These are phyloP conservation scores for Podaxis mareebaensis DNA, from an alignment of 768 basidiomycete genomes.

Conservation along the genomic window DNA sequence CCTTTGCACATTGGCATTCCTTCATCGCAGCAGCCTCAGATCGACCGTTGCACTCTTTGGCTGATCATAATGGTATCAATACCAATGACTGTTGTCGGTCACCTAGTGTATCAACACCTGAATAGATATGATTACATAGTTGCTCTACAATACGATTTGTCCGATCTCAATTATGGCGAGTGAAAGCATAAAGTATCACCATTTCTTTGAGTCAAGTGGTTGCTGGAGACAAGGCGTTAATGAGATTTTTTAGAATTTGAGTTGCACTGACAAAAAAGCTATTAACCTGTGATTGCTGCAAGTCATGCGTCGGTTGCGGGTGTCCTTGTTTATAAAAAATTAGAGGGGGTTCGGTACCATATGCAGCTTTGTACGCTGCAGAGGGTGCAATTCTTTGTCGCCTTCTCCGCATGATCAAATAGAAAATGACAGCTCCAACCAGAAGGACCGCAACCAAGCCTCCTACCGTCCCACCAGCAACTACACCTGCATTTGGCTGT, in stretches of 20 bases:
- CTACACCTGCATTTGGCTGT: slow-evolving; percentile 35
- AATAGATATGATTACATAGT: slow-evolving; percentile 1
- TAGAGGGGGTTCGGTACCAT: slow-evolving; percentile 13
- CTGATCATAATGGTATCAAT: slow-evolving; percentile 44
- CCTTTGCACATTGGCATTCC: slow-evolving; percentile 37
- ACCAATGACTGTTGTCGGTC: slow-evolving; percentile 53
- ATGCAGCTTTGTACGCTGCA: slow-evolving; percentile 24
- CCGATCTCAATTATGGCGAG: background rate
- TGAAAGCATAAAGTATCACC: background rate
- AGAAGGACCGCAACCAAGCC: slow-evolving; percentile 36
- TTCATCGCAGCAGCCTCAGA: slow-evolving; percentile 64
- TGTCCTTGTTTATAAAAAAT: background rate
- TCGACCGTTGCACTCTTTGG: slow-evolving; percentile 60
- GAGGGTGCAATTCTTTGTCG: slow-evolving; percentile 25
- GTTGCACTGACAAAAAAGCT: slow-evolving; percentile 6
- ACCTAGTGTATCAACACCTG: slow-evolving; percentile 58
- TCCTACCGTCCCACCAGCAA: slow-evolving; percentile 50
- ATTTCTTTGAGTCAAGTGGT: background rate
- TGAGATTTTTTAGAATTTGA: background rate
- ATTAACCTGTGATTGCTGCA: background rate
- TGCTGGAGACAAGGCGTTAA: background rate
- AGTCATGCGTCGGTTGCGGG: background rate
- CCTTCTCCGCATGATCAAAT: slow-evolving; percentile 24
- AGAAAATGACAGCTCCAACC: slow-evolving; percentile 20
- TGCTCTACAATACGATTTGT: background rate